Evolutionary conservation across 2,329 filamentous ascomycete species (phyloP).

Genomic region (Diaporthe sp.): DNA sequence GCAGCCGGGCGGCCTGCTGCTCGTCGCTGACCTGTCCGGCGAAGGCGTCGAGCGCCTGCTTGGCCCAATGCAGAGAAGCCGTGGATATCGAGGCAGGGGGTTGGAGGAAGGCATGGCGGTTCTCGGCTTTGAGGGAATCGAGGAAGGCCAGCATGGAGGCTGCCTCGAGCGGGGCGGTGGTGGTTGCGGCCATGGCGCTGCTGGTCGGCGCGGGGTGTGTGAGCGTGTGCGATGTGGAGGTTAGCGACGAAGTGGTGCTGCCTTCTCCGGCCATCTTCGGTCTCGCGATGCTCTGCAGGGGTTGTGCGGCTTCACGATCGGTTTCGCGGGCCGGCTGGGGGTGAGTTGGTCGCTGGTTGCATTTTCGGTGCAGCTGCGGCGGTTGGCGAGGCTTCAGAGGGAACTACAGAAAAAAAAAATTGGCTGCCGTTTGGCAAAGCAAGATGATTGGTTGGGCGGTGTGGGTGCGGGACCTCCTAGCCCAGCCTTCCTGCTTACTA

Average conservation of each 20-base stretch:
- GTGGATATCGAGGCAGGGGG: constrained; percentile 76
- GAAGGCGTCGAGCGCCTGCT: constrained; percentile 83
- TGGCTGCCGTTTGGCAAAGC: not conserved
- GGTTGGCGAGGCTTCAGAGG: not conserved
- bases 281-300: not conserved
- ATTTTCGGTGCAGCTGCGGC: constrained; percentile 4
- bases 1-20: constrained; percentile 74
- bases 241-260: constrained; percentile 71
- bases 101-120: constrained; percentile 82
- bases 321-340: constrained; percentile 1
- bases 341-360: not conserved
- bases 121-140: constrained; percentile 68
- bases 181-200: constrained; percentile 53
- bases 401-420: constrained; percentile 28
- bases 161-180: constrained; percentile 49
- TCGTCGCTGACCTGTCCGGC: constrained; percentile 80
- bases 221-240: constrained; percentile 75
- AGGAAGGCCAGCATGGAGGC: constrained; percentile 65
- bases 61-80: constrained; percentile 81
- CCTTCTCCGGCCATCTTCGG: constrained; percentile 50
- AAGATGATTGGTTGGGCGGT: constrained; percentile 9
- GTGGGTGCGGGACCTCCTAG: not conserved
- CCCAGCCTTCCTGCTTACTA: not conserved
- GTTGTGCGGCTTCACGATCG: constrained; percentile 16
- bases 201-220: constrained; percentile 63